Evolutionary conservation across 106 monocot genomes (phyloP).

Genomic region (Dioscorea zingiberensis): DNA sequence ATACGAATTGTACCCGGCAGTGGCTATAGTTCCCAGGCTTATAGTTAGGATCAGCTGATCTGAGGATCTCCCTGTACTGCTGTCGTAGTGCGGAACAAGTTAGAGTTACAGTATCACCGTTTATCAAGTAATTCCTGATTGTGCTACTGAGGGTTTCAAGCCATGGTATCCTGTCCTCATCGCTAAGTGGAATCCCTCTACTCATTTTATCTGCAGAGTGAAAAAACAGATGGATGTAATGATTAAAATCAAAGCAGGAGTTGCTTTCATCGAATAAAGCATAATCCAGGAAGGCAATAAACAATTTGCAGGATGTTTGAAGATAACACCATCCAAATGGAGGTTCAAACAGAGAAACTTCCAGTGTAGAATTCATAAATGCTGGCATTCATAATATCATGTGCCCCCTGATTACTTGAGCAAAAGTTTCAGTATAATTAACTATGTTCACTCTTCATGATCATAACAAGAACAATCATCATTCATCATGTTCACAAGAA

Average conservation of each 20-base stretch:
- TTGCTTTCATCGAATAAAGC: background rate
- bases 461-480: too few species aligned
- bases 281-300: background rate
- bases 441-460: too few species aligned
- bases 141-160: slow-evolving; percentile 56
- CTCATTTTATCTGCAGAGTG: slow-evolving; percentile 68
- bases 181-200: slow-evolving; percentile 56
- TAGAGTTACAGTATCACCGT: slow-evolving; percentile 31
- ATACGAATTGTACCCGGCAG: slow-evolving; percentile 66
- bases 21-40: slow-evolving; percentile 15
- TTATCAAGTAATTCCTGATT: slow-evolving; percentile 15
- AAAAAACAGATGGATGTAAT: background rate
- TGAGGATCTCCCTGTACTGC: slow-evolving; percentile 72
- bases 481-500: too few species aligned
- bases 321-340: too few species aligned
- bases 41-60: slow-evolving; percentile 49
- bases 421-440: too few species aligned
- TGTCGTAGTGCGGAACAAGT: slow-evolving; percentile 74
- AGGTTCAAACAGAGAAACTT: too few species aligned
- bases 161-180: slow-evolving; percentile 80
- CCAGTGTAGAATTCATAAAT: too few species aligned
- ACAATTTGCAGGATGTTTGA: background rate
- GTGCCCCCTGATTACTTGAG: too few species aligned
- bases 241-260: background rate
- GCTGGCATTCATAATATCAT: background rate